phyloP scores from a whole-genome alignment of 805 yeast genomes.

The Grigorovia yakushimaensis region DNA sequence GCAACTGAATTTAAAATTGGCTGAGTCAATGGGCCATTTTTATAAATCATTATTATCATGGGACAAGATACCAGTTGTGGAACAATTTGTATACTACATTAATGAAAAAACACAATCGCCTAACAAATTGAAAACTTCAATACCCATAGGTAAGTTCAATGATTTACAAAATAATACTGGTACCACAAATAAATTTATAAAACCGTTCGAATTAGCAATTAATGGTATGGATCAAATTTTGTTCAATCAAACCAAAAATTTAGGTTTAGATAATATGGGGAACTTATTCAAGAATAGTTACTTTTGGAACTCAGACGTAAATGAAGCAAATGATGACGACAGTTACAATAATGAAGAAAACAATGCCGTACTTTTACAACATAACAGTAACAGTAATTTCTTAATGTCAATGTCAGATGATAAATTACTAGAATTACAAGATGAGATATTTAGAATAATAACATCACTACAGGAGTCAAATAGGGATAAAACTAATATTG shows the following conservation, averaged over 20 bases:
- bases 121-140: slow-evolving; percentile 13
- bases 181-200: slow-evolving; percentile 1
- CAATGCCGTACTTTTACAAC: not conserved
- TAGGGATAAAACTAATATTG: slow-evolving; percentile 6
- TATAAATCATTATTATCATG: slow-evolving; percentile 9
- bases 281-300: slow-evolving; percentile 2
- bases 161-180: not conserved
- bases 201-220: slow-evolving; percentile 19
- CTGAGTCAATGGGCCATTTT: slow-evolving; percentile 16
- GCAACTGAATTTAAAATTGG: slow-evolving; percentile 17
- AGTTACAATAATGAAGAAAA: not conserved
- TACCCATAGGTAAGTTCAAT: slow-evolving; percentile 12
- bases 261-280: slow-evolving; percentile 19
- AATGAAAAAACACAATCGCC: slow-evolving; percentile 7
- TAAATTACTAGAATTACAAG: slow-evolving; percentile 20
- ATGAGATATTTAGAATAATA: slow-evolving; percentile 15
- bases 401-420: slow-evolving; percentile 14
- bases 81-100: slow-evolving; percentile 19
- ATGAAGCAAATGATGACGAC: not conserved
- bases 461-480: slow-evolving; percentile 11
- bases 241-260: not conserved
- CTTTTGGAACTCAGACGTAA: not conserved
- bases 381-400: slow-evolving; percentile 10
- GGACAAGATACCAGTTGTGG: not conserved
- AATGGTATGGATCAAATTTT: slow-evolving; percentile 18